Evolutionary conservation across 2,329 filamentous ascomycete genomes (phyloP).

Genomic region (Penicillium sp.): DNA sequence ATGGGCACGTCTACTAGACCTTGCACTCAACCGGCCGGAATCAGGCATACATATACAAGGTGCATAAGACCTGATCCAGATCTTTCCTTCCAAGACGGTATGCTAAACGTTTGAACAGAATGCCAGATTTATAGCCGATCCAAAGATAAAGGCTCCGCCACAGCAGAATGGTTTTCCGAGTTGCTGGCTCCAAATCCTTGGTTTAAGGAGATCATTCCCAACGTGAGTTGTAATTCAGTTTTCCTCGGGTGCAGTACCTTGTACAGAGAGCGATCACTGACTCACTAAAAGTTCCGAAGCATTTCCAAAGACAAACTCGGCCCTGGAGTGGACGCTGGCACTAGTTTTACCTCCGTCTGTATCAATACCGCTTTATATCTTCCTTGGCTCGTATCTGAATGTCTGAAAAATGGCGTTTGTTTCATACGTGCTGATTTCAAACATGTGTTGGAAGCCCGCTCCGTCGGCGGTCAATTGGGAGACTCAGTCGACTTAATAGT

Average conservation of each 20-base stretch:
- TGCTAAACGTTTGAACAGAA: slow-evolving; percentile 36
- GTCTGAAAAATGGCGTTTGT: slow-evolving; percentile 72
- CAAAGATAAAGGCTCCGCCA: slow-evolving; percentile 63
- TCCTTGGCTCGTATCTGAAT: slow-evolving; percentile 81
- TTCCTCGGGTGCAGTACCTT: not conserved
- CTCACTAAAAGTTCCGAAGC: slow-evolving; percentile 60
- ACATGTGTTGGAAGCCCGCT: slow-evolving; percentile 73
- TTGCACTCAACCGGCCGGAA: slow-evolving; percentile 18
- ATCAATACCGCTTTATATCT: slow-evolving; percentile 90
- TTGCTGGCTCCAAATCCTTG: slow-evolving; percentile 70
- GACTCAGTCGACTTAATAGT: slow-evolving; percentile 69
- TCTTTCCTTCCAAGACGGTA: not conserved
- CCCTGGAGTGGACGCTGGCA: slow-evolving; percentile 70
- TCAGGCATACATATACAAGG: slow-evolving; percentile 25
- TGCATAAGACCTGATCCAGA: not conserved
- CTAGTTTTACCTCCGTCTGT: slow-evolving; percentile 79
- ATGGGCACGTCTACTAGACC: slow-evolving; percentile 17
- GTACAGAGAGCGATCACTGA: not conserved
- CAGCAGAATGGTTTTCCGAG: slow-evolving; percentile 66
- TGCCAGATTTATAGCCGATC: slow-evolving; percentile 60
- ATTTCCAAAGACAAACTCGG: slow-evolving; percentile 63
- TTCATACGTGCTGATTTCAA: slow-evolving; percentile 66
- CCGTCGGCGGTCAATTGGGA: slow-evolving; percentile 6
- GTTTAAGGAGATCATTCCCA: slow-evolving; percentile 71
- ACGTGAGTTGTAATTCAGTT: slow-evolving; percentile 57